These are phyloP conservation scores for Cicer chorassanicum DNA, from an alignment of 306 rosid genomes.

Conservation along the genomic window DNA sequence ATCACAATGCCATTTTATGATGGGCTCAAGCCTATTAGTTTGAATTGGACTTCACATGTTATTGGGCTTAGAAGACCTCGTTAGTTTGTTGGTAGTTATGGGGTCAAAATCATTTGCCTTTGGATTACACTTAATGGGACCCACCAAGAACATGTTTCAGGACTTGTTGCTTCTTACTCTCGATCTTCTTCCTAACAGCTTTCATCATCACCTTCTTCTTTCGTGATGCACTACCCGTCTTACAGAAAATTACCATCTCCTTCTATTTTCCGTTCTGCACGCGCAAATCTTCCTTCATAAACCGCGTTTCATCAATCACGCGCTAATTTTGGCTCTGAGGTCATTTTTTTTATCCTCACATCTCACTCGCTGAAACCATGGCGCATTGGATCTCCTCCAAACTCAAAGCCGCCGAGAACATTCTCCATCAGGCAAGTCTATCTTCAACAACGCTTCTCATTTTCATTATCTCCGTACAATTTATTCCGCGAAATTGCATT, in stretches of 20 bases:
- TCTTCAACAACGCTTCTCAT: background rate
- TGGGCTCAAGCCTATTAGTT: too few relatives aligned
- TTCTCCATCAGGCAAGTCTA: constrained; percentile 83
- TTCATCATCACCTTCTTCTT: constrained; percentile 24
- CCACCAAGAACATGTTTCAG: background rate
- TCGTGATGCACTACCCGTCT: background rate
- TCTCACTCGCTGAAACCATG: constrained; percentile 52
- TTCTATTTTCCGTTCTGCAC: constrained; percentile 16
- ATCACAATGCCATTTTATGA: too few relatives aligned
- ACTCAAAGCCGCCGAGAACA: constrained; percentile 90
- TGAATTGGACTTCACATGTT: too few relatives aligned
- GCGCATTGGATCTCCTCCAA: constrained; percentile 98
- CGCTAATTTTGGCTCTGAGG: background rate
- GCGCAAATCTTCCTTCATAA: background rate
- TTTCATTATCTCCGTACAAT: background rate
- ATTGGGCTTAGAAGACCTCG: too few relatives aligned
- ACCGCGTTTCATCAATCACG: constrained; percentile 21
- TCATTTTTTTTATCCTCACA: background rate
- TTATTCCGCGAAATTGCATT: background rate
- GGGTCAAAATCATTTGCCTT: too few relatives aligned
- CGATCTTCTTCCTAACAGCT: constrained; percentile 18
- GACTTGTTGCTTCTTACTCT: background rate
- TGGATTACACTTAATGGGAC: background rate
- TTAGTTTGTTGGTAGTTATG: too few relatives aligned
- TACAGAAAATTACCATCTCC: background rate